phyloP scores from a whole-genome alignment of 2,329 filamentous ascomycete genomes.

The Whalleya microplaca region DNA sequence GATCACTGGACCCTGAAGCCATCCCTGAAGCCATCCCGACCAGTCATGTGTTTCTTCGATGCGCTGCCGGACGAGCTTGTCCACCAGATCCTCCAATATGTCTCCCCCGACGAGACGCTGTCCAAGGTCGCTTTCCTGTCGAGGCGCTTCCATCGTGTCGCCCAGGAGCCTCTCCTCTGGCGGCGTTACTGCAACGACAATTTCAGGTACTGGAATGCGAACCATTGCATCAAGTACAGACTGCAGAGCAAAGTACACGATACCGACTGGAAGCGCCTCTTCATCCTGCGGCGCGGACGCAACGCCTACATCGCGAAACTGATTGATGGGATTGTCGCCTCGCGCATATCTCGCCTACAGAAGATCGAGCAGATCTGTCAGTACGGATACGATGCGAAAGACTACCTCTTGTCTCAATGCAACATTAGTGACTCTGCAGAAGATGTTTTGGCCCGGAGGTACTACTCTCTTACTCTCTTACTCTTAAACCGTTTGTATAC shows the following conservation, averaged over 20 bases:
- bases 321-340: conserved; percentile 71
- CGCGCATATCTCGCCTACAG: conserved; percentile 69
- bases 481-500: not conserved
- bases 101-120: conserved; percentile 59
- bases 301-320: conserved; percentile 56
- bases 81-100: conserved; percentile 72
- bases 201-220: conserved; percentile 76
- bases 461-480: conserved; percentile 4
- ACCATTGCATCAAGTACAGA: conserved; percentile 63
- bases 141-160: conserved; percentile 65
- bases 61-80: conserved; percentile 82
- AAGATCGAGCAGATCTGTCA: conserved; percentile 72
- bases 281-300: conserved; percentile 56
- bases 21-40: not conserved
- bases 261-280: conserved; percentile 77
- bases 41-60: conserved; percentile 43
- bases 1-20: no score
- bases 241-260: conserved; percentile 54
- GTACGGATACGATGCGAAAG: conserved; percentile 86
- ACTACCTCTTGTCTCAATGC: conserved; percentile 73
- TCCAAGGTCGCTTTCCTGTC: conserved; percentile 57
- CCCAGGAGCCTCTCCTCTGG: conserved; percentile 79
- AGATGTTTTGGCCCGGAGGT: conserved; percentile 71
- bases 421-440: conserved; percentile 60
- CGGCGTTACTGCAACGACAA: conserved; percentile 68